These are phyloP conservation scores for Paspalum vaginatum DNA, from an alignment of 176 grass and related monocot genomes.

Conservation along the genomic window DNA sequence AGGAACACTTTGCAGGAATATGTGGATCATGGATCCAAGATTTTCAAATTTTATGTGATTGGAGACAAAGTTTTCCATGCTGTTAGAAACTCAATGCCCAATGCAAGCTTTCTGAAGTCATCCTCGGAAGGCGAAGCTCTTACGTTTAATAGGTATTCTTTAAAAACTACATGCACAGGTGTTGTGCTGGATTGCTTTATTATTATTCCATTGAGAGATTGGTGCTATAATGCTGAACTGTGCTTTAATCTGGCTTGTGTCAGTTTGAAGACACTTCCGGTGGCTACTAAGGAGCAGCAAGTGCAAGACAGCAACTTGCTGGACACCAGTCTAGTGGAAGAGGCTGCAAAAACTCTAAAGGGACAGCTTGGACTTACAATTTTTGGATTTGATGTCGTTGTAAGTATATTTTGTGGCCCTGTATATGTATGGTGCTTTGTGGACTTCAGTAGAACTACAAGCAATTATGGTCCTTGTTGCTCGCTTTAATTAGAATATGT, in stretches of 20 bases:
- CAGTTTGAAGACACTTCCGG: slow-evolving; percentile 94
- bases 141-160: slow-evolving; percentile 78
- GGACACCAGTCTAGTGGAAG: slow-evolving; percentile 57
- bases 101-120: slow-evolving; percentile 70
- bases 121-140: slow-evolving; percentile 59
- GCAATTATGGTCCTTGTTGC: not conserved
- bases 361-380: slow-evolving; percentile 77
- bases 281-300: slow-evolving; percentile 68
- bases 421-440: slow-evolving; percentile 25
- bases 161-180: not conserved
- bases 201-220: not conserved
- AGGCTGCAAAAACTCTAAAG: slow-evolving; percentile 65
- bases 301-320: slow-evolving; percentile 39
- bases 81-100: slow-evolving; percentile 88
- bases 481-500: slow-evolving; percentile 14
- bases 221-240: not conserved
- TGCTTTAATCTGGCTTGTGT: not conserved
- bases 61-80: slow-evolving; percentile 87
- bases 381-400: slow-evolving; percentile 98
- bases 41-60: slow-evolving; percentile 88
- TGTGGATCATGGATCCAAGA: slow-evolving; percentile 88
- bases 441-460: slow-evolving; percentile 1
- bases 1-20: slow-evolving; percentile 69
- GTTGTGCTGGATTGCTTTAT: not conserved
- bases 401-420: slow-evolving; percentile 56